These are phyloP conservation scores for Leccinum longicurvipes DNA, from an alignment of 768 basidiomycete species.

Conservation along the genomic window DNA sequence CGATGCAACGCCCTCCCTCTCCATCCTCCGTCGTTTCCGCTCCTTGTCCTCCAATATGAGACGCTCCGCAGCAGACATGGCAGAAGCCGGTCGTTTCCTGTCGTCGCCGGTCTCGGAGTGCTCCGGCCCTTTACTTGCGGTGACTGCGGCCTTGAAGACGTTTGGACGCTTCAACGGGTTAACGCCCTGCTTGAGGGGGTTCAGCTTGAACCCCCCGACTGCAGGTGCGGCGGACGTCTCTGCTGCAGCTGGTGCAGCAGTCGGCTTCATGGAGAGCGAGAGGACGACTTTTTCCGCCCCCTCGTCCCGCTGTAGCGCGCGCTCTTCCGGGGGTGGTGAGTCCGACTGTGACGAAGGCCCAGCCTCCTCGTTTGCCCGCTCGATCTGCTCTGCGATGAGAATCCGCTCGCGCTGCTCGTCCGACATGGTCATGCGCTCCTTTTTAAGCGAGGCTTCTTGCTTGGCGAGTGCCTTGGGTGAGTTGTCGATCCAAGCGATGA, in stretches of 20 bases:
- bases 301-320: constrained; percentile 69
- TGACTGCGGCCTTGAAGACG: constrained; percentile 57
- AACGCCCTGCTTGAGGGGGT: constrained; percentile 38
- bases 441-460: constrained; percentile 83
- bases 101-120: constrained; percentile 38
- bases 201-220: constrained; percentile 52
- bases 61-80: constrained; percentile 79
- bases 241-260: constrained; percentile 18
- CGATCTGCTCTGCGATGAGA: constrained; percentile 91
- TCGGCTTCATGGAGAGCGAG: constrained; percentile 60
- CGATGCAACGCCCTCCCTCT: constrained; percentile 36
- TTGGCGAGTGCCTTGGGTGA: constrained; percentile 92
- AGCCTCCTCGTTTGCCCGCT: constrained; percentile 62
- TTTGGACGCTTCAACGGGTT: constrained; percentile 75
- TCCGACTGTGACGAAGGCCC: constrained; percentile 30
- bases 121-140: constrained; percentile 29
- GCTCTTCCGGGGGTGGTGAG: constrained; percentile 45
- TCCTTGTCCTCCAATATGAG: constrained; percentile 90
- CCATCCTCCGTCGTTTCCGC: constrained; percentile 79
- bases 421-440: constrained; percentile 85
- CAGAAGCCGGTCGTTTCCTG: constrained; percentile 59
- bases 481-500: constrained; percentile 95
- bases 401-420: constrained; percentile 93
- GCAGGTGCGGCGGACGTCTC: constrained; percentile 33
- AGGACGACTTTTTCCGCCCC: constrained; percentile 71